Evolutionary conservation across 345 rosid species (phyloP), one percentile per base, ranked within the genome.

Genomic region (Arabidopsis arenosa): DNA sequence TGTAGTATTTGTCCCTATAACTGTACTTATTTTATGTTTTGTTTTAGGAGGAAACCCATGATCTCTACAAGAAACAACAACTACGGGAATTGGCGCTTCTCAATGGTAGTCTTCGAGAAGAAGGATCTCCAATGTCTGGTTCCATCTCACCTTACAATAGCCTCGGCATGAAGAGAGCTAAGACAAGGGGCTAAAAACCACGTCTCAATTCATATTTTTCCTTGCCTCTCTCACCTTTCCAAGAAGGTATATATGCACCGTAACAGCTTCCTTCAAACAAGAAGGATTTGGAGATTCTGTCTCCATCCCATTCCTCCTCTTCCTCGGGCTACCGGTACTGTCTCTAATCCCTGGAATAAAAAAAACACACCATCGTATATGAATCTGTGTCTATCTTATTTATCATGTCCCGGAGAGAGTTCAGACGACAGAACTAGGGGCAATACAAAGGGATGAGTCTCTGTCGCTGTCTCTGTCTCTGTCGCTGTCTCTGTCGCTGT

Each of bases 151-250:
- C 99, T 33, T 91, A 86, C 85, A 85, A 89, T 86, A 91, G 89
- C 86, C 97, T 93, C 13, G 96, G 98, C 37, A 86, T 96, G 96
- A 96, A 96, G 89, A 83, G 99, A 80, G 98, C 99, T 68, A 96
- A 96, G 88, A 96, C 98, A 36, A 84, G 92, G 81, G 97, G 93
- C 80, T 94, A 75, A 83, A 65, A 23, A 77, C 57, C 55, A 36
- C 48, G 47, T 60, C 13, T 49, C 26, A 41, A 0, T 60, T 49
- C 49, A 30, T 44, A 4, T 10, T 23, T 51, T 41, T 66, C 59
- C 51, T 67, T 51, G 39, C 74, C 67, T 63, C 72, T 65, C 43
- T 73, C 70, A 66, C 74, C 81, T 68, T 72, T 61, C 57, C 53
- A 73, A 78, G 72, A 70, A 73, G 75, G 81, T 67, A 65, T 73